These are phyloP conservation scores for Microbotryum saponariae DNA, from an alignment of 1,284 basidiomycete species.

Conservation along the genomic window DNA sequence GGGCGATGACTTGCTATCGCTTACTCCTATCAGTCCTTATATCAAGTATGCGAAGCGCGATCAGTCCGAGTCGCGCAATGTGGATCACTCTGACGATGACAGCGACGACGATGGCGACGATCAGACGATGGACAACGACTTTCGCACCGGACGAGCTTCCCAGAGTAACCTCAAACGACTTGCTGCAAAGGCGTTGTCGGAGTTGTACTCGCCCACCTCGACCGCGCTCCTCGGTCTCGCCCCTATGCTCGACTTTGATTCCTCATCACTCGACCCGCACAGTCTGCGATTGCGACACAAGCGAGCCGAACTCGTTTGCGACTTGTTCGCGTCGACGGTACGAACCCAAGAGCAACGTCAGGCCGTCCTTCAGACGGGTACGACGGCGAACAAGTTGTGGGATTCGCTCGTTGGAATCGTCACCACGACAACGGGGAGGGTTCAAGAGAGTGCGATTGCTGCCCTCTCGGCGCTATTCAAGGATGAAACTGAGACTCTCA, in stretches of 20 bases:
- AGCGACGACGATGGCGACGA: constrained; percentile 16
- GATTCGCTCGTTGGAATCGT: neutral
- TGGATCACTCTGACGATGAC: constrained; percentile 1
- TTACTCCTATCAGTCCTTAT: neutral
- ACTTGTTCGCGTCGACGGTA: constrained; percentile 12
- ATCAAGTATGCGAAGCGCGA: neutral
- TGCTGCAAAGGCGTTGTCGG: too few species aligned
- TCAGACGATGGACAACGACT: neutral
- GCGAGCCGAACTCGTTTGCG: constrained; percentile 18
- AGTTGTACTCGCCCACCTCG: too few species aligned
- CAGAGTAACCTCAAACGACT: neutral
- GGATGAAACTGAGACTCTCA: constrained; percentile 8
- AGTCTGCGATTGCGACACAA: neutral
- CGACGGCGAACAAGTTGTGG: too few species aligned
- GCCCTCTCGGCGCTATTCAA: constrained; percentile 3
- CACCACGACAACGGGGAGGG: neutral
- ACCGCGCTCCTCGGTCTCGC: neutral
- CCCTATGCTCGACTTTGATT: constrained; percentile 9
- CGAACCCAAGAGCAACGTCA: neutral
- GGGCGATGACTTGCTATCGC: constrained; percentile 12
- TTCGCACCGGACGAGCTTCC: neutral
- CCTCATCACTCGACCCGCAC: neutral
- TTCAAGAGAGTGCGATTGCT: neutral
- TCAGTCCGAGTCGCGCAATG: neutral
- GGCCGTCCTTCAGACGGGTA: neutral